Conservation (phyloP, 2,329 filamentous ascomycete genomes). For the Tolypocladium pustulatum region DNA sequence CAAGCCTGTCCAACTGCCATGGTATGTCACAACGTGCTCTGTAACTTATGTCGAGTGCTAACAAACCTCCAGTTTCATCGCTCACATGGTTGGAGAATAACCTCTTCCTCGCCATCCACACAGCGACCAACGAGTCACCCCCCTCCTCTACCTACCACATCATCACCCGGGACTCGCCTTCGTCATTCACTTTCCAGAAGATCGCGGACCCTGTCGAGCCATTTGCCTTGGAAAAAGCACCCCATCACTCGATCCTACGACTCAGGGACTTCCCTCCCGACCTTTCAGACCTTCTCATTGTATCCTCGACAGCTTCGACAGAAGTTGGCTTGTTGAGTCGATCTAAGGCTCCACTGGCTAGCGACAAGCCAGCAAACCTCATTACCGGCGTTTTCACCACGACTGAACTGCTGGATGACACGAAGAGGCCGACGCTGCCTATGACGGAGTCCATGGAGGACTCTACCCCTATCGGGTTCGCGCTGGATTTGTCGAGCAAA, state of each 20-base stretch:
- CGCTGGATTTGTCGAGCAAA: conserved; percentile 73
- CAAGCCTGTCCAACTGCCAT: conserved; percentile 54
- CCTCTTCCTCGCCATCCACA: conserved; percentile 72
- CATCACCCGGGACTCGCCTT: conserved; percentile 54
- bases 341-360: conserved; percentile 56
- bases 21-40: conserved; percentile 37
- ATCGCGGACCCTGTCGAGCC: conserved; percentile 65
- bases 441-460: conserved; percentile 47
- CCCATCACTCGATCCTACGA: conserved; percentile 69
- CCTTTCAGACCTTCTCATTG: conserved; percentile 69
- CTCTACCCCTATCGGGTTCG: conserved; percentile 73
- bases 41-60: background rate
- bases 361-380: conserved; percentile 45
- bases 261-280: conserved; percentile 72
- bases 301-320: conserved; percentile 69
- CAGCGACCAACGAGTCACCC: conserved; percentile 46
- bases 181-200: conserved; percentile 60
- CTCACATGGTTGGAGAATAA: conserved; percentile 84
- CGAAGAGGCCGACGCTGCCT: conserved; percentile 64
- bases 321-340: conserved; percentile 72
- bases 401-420: conserved; percentile 63
- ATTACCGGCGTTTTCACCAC: conserved; percentile 62
- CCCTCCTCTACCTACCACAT: conserved; percentile 68
- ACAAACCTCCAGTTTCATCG: conserved; percentile 50
- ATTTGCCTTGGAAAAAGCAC: conserved; percentile 53